These are phyloP conservation scores for Akebia trifoliata DNA, from an alignment of 164 flowering plant genomes.

Conservation along the genomic window DNA sequence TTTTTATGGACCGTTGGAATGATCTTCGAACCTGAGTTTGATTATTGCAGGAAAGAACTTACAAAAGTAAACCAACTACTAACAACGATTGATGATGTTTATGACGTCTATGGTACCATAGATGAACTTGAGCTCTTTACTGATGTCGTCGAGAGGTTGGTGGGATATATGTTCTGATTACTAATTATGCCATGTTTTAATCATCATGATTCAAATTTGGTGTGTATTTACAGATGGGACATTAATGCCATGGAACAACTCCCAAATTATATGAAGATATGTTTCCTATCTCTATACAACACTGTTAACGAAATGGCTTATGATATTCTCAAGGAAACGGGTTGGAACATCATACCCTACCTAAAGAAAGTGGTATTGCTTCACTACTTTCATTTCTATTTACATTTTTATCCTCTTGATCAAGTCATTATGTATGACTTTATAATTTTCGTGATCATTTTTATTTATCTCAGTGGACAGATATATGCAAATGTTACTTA, in stretches of 20 bases:
- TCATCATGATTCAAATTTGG: too few species aligned
- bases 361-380: background rate
- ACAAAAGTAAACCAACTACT: background rate
- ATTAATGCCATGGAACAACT: background rate
- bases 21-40: background rate
- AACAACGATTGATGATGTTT: conserved; percentile 1
- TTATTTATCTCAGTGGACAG: conserved; percentile 50
- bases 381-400: background rate
- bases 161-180: background rate
- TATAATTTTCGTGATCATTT: too few species aligned
- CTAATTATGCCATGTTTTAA: background rate
- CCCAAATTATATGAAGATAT: conserved; percentile 3
- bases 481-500: conserved; percentile 34
- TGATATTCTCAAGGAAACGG: background rate
- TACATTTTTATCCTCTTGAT: too few species aligned
- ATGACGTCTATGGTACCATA: background rate
- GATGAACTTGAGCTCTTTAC: conserved; percentile 2
- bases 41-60: background rate
- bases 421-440: too few species aligned
- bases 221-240: conserved; percentile 10
- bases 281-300: conserved; percentile 1
- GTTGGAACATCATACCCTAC: background rate
- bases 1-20: conserved; percentile 4
- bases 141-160: conserved; percentile 9
- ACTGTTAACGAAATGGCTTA: conserved; percentile 3